Evolutionary conservation across 495 filamentous ascomycete genomes (phyloP), one percentile per base, ranked within the genome.

Genomic region (Delitschia confertaspora): DNA sequence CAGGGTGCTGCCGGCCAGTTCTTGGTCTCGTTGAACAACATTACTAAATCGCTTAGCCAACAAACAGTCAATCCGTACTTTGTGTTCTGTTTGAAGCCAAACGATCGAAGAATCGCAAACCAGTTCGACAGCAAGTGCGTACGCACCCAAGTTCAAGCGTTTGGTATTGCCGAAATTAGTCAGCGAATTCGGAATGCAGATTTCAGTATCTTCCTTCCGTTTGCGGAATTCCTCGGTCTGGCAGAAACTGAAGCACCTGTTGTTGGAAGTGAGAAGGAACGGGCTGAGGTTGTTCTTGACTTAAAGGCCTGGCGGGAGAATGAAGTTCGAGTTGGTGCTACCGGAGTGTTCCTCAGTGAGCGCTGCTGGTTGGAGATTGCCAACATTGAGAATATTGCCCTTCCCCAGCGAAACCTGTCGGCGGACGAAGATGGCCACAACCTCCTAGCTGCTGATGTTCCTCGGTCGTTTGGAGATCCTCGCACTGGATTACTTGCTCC

Each of bases 61-160:
- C 69, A 78, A 6, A 85, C 85, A 55, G 78, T 85, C 7, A 98
- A 95, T 57, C 76, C 84, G 10, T 98, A 96, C 59, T 95, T 95
- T 55, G 76, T 98, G 20, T 94, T 98, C 66, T 96, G 91, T 54
- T 68, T 98, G 37, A 96, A 98, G 63, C 91, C 91, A 6, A 98
- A 98, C 58, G 91, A 96, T 64, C 77, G 91, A 14, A 81, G 89
- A 19, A 98, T 98, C 49, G 89, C 91, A 37, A 96, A 98, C 50
- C 91, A 96, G 60, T 96, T 96, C 51, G 91, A 98, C 61, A 95
- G 87, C 69, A 96, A 98, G 64, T 95, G 88, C 59, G 91, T 98
- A 18, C 79, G 91, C 11, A 82, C 82, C 22, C 91, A 98, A 64
- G 75, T 98, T 3, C 88, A 95, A 62, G 93, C 87, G 0, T 84